Percentiles rank a stretch among this genome's conserved stretches.
Evolutionary conservation across 768 basidiomycete species (phyloP).

Genomic region (Lactarius hengduanensis): DNA sequence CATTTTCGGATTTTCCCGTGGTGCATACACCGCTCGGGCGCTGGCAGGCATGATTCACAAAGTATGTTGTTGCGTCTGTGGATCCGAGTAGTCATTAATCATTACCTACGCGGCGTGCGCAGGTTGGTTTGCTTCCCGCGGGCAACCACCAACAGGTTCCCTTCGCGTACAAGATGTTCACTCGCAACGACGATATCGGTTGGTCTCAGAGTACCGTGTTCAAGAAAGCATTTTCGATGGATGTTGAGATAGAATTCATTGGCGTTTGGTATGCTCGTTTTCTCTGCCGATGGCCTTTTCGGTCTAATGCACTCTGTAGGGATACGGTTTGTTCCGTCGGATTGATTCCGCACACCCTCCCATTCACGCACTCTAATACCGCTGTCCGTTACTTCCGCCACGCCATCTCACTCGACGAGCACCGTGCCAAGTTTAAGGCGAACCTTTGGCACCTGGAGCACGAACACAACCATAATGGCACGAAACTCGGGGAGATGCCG

Average conservation of each 20-base stretch:
- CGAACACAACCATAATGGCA: constrained; percentile 42
- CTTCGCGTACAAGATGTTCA: constrained; percentile 78
- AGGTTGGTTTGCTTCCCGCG: constrained; percentile 70
- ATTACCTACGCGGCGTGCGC: not conserved
- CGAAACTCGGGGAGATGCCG: constrained; percentile 52
- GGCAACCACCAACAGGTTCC: constrained; percentile 75
- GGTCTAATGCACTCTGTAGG: constrained; percentile 41
- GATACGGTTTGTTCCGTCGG: constrained; percentile 72
- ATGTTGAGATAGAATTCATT: constrained; percentile 69
- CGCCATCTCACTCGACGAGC: constrained; percentile 69
- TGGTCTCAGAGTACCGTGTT: constrained; percentile 66
- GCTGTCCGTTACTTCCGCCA: constrained; percentile 68
- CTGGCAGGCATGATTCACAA: constrained; percentile 76
- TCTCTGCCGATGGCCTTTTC: not conserved
- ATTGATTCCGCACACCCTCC: constrained; percentile 57
- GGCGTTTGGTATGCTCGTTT: constrained; percentile 60
- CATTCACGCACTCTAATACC: constrained; percentile 62
- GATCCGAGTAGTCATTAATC: not conserved
- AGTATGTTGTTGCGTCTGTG: constrained; percentile 35
- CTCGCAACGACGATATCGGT: constrained; percentile 51
- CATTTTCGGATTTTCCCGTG: constrained; percentile 79
- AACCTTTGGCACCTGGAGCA: constrained; percentile 33
- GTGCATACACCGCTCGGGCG: constrained; percentile 68
- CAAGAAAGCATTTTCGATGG: constrained; percentile 74
- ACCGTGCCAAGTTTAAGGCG: constrained; percentile 53